A percentile compares a stretch with the other conserved stretches of the same genome.
Conservation (phyloP, 73 alveolate species). For the Paraurostyla sp. region DNA sequence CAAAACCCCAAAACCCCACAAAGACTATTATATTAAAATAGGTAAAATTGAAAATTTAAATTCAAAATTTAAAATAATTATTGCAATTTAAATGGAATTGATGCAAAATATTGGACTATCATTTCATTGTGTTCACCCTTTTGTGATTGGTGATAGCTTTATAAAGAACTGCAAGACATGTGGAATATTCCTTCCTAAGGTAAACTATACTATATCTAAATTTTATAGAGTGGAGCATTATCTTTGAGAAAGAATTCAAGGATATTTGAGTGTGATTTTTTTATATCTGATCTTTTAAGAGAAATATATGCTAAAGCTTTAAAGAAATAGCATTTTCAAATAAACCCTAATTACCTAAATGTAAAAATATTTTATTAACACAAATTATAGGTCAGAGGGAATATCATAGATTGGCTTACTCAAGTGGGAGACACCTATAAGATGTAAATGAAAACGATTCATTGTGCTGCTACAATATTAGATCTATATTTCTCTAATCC, state of each 20-base stretch:
- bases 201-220: not conserved
- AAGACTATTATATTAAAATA: not conserved
- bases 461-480: not conserved
- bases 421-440: not conserved
- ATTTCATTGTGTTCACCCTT: slow-evolving; percentile 42
- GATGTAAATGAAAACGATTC: not conserved
- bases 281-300: slow-evolving; percentile 7
- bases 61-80: not conserved
- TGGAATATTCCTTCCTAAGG: slow-evolving; percentile 48
- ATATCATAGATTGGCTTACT: slow-evolving; percentile 31
- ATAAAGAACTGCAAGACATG: slow-evolving; percentile 36
- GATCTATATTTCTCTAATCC: slow-evolving; percentile 12
- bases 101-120: not conserved
- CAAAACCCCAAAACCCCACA: slow-evolving; percentile 49
- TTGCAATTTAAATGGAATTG: not conserved
- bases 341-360: not conserved
- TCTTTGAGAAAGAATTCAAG: not conserved
- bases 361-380: not conserved
- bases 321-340: not conserved
- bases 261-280: slow-evolving; percentile 24
- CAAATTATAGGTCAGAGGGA: not conserved
- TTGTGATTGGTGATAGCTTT: slow-evolving; percentile 23
- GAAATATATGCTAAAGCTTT: slow-evolving; percentile 6
- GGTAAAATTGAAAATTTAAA: not conserved
- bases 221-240: not conserved